Base-by-base conservation (phyloP, 2,329 filamentous ascomycete genomes). In the Zasmidium cellare region DNA sequence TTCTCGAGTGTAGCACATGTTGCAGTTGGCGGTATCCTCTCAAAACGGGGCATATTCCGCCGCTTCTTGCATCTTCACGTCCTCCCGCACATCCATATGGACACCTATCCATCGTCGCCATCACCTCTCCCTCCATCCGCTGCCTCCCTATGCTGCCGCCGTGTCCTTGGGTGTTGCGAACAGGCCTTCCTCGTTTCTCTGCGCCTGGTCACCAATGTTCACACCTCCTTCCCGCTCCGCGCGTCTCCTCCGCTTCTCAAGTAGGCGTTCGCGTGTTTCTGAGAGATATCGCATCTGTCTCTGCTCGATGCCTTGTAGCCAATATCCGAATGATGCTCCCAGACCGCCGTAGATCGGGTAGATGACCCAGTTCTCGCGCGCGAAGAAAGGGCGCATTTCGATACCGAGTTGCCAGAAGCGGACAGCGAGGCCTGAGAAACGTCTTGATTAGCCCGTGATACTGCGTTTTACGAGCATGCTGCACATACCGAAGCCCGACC, bases 401-500 rank as follows among this genome's bases (percentile, higher is more conserved):
- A 99, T 94, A 72, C 93, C 94, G 75, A 99, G 88, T 79, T 97
- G 94, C 91, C 92, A 97, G 77, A 94, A 85, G 70, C 93, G 90
- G 73, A 92, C 89, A 73, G 90, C 92, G 71, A 97, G 79, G 82
- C 94, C 94, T 99, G 69, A 58, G 59, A 52, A 48, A 35, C 46
- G 60, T 49, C 25, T 41, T 63, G 49, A 61, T 58, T 55, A 59
- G 47, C 24, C 35, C 19, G 7, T 51, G 19, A 50, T 55, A 5
- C 9, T 14, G 28, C 11, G 24, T 23, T 20, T 14, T 2, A 19
- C 22, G 9, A 20, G 9, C 20, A 1, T 20, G n/a, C 2, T 46
- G 44, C 44, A 55, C 67, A 56, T 86, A 97, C 93, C 93, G 85
- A 97, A 96, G 82, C 89, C 89, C 78, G 84, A 83, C 90, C 90